These are phyloP conservation scores for Aspergillus quadrilineatus DNA, from an alignment of 2,329 filamentous ascomycete genomes.

Conservation along the genomic window DNA sequence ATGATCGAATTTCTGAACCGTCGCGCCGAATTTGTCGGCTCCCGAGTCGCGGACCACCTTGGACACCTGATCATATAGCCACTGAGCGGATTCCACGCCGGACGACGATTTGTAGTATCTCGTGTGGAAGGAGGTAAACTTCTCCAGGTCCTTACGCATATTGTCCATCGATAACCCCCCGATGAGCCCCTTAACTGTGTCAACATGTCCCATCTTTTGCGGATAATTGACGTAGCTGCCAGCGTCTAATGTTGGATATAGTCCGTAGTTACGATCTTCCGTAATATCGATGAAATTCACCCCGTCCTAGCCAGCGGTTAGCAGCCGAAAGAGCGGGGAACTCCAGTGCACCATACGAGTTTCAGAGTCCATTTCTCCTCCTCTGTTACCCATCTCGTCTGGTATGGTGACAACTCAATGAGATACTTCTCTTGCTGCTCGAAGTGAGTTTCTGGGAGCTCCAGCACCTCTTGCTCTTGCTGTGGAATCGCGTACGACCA, in stretches of 20 bases:
- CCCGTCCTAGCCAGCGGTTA: conserved; percentile 61
- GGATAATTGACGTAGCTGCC: conserved; percentile 61
- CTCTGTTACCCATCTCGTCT: conserved; percentile 85
- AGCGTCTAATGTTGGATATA: conserved; percentile 52
- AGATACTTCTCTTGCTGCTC: conserved; percentile 61
- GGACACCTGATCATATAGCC: conserved; percentile 75
- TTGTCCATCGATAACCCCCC: conserved; percentile 69
- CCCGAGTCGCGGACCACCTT: conserved; percentile 69
- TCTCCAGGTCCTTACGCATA: conserved; percentile 75
- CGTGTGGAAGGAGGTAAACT: conserved; percentile 60
- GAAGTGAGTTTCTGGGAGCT: conserved; percentile 16
- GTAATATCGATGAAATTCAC: conserved; percentile 95
- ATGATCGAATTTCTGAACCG: conserved; percentile 73
- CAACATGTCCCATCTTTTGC: conserved; percentile 62
- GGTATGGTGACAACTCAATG: conserved; percentile 79
- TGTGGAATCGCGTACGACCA: conserved; percentile 32
- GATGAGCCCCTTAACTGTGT: conserved; percentile 66
- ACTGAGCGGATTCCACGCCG: conserved; percentile 80
- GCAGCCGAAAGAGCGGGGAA: background rate
- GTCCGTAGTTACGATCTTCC: conserved; percentile 58
- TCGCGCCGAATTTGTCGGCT: conserved; percentile 64
- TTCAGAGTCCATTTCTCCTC: conserved; percentile 92
- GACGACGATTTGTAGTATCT: conserved; percentile 60
- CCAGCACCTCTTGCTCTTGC: conserved; percentile 24
- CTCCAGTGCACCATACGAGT: conserved; percentile 57